These are phyloP conservation scores for Pseudognaphalium luteoalbum DNA, from an alignment of 129 eudicot genomes.

Conservation along the genomic window DNA sequence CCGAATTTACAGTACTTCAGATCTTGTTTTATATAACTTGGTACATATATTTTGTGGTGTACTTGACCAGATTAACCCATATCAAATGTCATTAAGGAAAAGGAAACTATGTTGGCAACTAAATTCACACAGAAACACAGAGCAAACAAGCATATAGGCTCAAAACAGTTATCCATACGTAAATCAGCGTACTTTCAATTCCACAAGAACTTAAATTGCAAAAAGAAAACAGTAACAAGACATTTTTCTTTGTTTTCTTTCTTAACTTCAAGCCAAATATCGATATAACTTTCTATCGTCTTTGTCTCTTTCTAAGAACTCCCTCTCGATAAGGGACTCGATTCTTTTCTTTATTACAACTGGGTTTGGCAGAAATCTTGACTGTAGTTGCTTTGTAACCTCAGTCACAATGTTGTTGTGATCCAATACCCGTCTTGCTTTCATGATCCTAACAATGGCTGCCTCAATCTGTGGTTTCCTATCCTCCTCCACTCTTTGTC, in stretches of 20 bases:
- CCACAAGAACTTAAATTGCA: not conserved
- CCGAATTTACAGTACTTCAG: not conserved
- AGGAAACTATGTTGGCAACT: not conserved
- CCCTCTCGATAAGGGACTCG: slow-evolving; percentile 55
- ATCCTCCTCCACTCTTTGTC: not conserved
- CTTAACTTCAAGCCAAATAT: slow-evolving; percentile 42
- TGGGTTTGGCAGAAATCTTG: slow-evolving; percentile 55
- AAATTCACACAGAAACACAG: not conserved
- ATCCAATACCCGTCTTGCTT: slow-evolving; percentile 3
- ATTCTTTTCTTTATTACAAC: slow-evolving; percentile 55
- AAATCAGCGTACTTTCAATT: not conserved
- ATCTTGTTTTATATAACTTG: not conserved
- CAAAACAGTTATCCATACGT: not conserved
- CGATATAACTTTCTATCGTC: slow-evolving; percentile 59
- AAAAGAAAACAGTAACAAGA: not conserved
- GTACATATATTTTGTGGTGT: not conserved
- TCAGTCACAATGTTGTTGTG: not conserved
- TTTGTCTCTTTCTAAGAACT: slow-evolving; percentile 55
- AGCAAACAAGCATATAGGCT: not conserved
- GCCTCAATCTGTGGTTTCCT: not conserved
- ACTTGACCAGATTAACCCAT: not conserved
- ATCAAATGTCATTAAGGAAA: not conserved
- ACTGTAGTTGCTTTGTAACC: slow-evolving; percentile 22
- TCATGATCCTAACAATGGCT: not conserved
- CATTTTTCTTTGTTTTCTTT: not conserved